These are phyloP conservation scores for Cucurbita maxima DNA, from an alignment of 306 rosid species.

Conservation along the genomic window DNA sequence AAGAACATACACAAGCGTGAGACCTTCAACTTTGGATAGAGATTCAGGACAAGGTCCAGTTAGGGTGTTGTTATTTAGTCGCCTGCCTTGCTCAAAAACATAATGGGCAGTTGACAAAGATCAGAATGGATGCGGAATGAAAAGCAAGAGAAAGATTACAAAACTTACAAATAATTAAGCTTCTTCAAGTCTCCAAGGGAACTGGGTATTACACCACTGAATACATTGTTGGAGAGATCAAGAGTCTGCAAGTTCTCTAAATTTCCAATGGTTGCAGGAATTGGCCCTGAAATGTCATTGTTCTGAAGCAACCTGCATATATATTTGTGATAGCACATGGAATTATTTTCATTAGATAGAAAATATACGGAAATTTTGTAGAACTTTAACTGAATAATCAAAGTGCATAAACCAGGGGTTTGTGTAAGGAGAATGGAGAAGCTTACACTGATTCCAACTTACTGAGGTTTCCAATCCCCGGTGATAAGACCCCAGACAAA, in stretches of 20 bases:
- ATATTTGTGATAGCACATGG: background rate
- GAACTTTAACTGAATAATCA: background rate
- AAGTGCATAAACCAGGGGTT: background rate
- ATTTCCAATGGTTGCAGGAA: conserved; percentile 66
- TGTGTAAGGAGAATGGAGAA: background rate
- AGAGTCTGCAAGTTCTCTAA: conserved; percentile 82
- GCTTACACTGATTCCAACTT: conserved; percentile 86
- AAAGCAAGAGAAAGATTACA: conserved; percentile 5
- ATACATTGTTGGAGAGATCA: conserved; percentile 75
- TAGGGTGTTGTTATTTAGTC: conserved; percentile 88
- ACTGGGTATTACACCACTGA: conserved; percentile 63
- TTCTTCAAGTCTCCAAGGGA: conserved; percentile 71
- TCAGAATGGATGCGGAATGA: background rate
- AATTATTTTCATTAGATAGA: background rate
- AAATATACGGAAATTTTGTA: background rate
- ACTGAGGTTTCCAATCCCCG: conserved; percentile 70
- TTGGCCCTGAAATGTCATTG: conserved; percentile 68
- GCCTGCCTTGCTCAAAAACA: conserved; percentile 44
- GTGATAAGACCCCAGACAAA: conserved; percentile 76
- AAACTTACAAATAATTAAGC: conserved; percentile 81
- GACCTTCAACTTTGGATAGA: conserved; percentile 57
- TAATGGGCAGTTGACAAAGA: background rate
- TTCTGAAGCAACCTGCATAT: conserved; percentile 78
- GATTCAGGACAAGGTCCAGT: conserved; percentile 75
- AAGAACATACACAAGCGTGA: conserved; percentile 72